phyloP scores from a whole-genome alignment of 768 basidiomycete species.

The Macrolepiota fuliginosa region DNA sequence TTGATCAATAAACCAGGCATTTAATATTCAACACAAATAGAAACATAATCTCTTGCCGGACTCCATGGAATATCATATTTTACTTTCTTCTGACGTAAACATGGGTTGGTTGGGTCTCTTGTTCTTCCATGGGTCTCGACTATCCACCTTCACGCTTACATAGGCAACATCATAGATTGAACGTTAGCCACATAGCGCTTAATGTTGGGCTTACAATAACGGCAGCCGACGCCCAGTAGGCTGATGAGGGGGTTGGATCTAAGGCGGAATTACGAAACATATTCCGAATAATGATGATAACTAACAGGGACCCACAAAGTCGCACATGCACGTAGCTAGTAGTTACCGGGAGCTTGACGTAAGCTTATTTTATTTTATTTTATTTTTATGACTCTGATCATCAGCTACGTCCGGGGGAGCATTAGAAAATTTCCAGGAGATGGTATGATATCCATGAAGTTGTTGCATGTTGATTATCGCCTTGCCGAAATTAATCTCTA shows the following conservation, averaged over 20 bases:
- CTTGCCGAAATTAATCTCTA: background rate
- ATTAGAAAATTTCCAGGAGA: background rate
- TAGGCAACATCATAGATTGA: background rate
- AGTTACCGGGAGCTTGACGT: conserved; percentile 2
- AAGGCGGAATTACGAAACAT: background rate
- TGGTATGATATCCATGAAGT: background rate
- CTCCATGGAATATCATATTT: background rate
- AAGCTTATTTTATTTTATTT: background rate
- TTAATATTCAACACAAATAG: background rate
- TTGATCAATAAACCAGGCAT: background rate
- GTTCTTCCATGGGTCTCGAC: background rate
- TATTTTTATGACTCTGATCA: background rate
- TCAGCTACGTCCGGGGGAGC: background rate
- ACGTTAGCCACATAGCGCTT: background rate
- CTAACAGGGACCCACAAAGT: background rate
- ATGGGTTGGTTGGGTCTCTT: background rate
- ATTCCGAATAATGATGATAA: background rate
- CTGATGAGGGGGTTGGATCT: background rate
- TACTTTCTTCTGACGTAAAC: background rate
- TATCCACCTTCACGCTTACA: background rate
- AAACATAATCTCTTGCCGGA: background rate
- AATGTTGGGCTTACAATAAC: background rate
- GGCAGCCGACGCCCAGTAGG: background rate
- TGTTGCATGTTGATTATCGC: background rate
- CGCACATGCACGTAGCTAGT: background rate